These are phyloP conservation scores for Arthrinium puccinioides DNA, from an alignment of 2,329 filamentous ascomycete genomes.

Conservation along the genomic window DNA sequence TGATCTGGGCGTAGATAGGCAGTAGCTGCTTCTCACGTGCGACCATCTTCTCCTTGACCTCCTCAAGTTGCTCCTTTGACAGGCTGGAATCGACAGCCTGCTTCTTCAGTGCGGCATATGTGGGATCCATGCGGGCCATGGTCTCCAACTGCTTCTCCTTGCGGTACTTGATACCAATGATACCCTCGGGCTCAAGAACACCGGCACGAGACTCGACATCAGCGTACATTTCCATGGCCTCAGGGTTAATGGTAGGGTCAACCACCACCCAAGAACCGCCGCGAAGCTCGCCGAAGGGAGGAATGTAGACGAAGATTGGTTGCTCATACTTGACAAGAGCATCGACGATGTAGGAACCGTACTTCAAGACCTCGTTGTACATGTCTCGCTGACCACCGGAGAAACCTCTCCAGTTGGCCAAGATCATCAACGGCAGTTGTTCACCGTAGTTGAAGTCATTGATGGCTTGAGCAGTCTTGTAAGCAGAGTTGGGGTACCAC, in stretches of 20 bases:
- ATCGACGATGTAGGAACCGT: slow-evolving; percentile 98
- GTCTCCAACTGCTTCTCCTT: slow-evolving; percentile 96
- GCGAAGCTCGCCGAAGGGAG: slow-evolving; percentile 90
- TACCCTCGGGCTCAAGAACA: slow-evolving; percentile 96
- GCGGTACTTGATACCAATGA: slow-evolving; percentile 97
- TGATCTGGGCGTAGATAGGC: slow-evolving; percentile 90
- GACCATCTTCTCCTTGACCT: slow-evolving; percentile 77
- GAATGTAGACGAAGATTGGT: slow-evolving; percentile 98
- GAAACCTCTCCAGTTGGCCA: slow-evolving; percentile 99
- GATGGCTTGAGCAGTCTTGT: slow-evolving; percentile 98
- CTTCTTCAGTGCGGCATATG: slow-evolving; percentile 78
- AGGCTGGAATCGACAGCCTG: slow-evolving; percentile 62
- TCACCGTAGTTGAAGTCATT: slow-evolving; percentile 99
- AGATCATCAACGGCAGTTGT: slow-evolving; percentile 96
- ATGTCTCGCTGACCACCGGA: slow-evolving; percentile 98
- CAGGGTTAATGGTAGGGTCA: slow-evolving; percentile 94
- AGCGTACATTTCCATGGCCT: slow-evolving; percentile 99
- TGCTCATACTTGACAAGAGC: slow-evolving; percentile 98
- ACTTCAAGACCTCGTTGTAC: slow-evolving; percentile 99
- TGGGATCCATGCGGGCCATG: slow-evolving; percentile 86
- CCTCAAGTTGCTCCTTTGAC: slow-evolving; percentile 64
- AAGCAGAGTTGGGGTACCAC: slow-evolving; percentile 99
- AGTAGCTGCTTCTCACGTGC: slow-evolving; percentile 81
- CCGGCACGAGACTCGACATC: slow-evolving; percentile 91
- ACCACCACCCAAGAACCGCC: slow-evolving; percentile 99